Evolutionary conservation across 306 rosid genomes (phyloP).

Genomic region (Cucumis hystrix): DNA sequence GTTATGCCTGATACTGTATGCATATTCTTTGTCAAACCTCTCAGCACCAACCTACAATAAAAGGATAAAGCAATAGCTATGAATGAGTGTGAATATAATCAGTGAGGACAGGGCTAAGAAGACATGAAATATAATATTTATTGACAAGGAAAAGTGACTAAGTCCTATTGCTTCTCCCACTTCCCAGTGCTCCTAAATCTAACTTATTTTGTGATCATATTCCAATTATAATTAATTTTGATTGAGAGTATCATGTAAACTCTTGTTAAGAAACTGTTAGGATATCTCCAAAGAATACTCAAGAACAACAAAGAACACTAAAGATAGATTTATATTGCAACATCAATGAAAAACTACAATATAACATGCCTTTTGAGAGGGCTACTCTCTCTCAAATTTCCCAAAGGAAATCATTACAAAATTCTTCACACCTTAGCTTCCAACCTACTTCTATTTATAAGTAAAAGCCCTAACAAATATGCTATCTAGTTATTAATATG

Average conservation of each 20-base stretch:
- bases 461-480: no score
- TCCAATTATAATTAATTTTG: neutral
- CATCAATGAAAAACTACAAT: no score
- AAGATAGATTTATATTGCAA: no score
- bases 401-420: no score
- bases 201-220: neutral
- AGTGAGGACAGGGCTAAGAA: constrained; percentile 7
- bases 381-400: no score
- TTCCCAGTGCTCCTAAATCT: neutral
- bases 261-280: neutral
- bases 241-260: neutral
- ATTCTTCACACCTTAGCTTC: no score
- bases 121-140: neutral
- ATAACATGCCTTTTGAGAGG: no score
- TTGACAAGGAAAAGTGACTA: neutral
- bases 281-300: no score
- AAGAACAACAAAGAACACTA: no score
- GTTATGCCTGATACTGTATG: constrained; percentile 75
- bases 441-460: no score
- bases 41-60: constrained; percentile 66
- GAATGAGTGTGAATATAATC: constrained; percentile 6
- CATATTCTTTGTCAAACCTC: constrained; percentile 88
- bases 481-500: no score
- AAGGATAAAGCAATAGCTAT: constrained; percentile 12
- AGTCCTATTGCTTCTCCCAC: neutral